Evolutionary conservation across 768 basidiomycete genomes (phyloP), one percentile per base, ranked within the genome.

Genomic region (Leccinum longicurvipes): DNA sequence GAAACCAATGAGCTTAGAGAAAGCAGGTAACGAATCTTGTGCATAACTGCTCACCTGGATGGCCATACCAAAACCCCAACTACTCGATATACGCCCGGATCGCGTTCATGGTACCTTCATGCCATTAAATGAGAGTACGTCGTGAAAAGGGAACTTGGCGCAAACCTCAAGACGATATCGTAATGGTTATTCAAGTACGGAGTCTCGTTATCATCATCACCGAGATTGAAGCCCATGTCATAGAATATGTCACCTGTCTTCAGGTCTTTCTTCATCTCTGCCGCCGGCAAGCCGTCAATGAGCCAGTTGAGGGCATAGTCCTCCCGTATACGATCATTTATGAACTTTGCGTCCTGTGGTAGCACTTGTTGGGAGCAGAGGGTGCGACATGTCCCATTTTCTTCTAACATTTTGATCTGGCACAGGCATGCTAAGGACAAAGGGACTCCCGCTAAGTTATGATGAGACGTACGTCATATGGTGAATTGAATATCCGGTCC

Each of bases 221-320:
- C 93, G n/a, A 98, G 77, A 64, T 93, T 93, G 76, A 98, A 98
- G 1, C 95, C 90, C 76, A 92, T 88, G 73, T 96, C 94, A 65
- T 88, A 93, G 73, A 96, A 98, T 14, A 87, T 66, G 36, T 96
- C 92, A n/a, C 84, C 82, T 3, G 83, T 91, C 62, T 87, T 82
- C 45, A 75, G 64, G 68, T 97, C 93, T 32, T 78, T 73, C 72
- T 92, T 95, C 88, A 93, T 91, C 73, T 97, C 93, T 15, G 92
- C 91, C 6, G 90, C 91, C 3, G 95, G 96, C 27, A 98, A 79
- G 12, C 95, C 95, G 64, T 98, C 96, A 39, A 98, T 77, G 29
- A 98, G 85, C 89, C 94, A 96, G 65, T 97, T 97, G 53, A 97
- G 75, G 2, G 91, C 90, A 65, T 98, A 97, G 66, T 93, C 90